Base-by-base conservation (phyloP, 805 yeast species). In the Saturnispora diversa region DNA sequence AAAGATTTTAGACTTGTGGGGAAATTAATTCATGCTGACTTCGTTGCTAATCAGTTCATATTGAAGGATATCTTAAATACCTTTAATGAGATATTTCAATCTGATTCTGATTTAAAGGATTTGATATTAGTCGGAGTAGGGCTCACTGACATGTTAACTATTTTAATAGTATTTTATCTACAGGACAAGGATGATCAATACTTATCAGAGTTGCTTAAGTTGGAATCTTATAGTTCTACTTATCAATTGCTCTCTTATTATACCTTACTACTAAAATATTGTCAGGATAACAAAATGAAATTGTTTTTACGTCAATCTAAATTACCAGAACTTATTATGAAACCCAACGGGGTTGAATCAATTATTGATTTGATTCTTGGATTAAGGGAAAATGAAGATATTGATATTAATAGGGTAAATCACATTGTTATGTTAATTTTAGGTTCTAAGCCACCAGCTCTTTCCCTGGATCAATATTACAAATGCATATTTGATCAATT, bases 361-460 rank as follows among this genome's bases (percentile, higher is more conserved):
- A 59, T 90, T 37, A 68, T 87, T 22, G 97, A 90, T 57, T 76
- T 84, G 46, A 67, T 84, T 1, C 64, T 83, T 11, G 95, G 95
- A 0, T 64, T 84, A 20, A 65, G 95, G 42, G 94, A 85, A 31
- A 68, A 70, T 40, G 90, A 81, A 42, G 77, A 75, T 10, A 59
- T 86, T 11, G 78, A 77, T 46, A 59, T 77, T n/a, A 76, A 74
- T 24, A 81, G 77, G 48, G 66, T 84, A 35, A 76, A 75, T 21
- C 73, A 78, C 43, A 82, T 84, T 1, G 74, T 83, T n/a, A 71
- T 69, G 31, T 68, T 85, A 2, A 56, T 90, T 12, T 55, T 81
- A 22, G 41, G 44, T n/a, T 60, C 78, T 13, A 78, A 77, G 44
- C 96, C 97, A 0, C 62, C 59, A 35, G 51, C 54, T 0, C 52